Percentiles rank a stretch among this genome's conserved stretches.
phyloP scores from a whole-genome alignment of 1,284 basidiomycete genomes.

The Vanrija sp. region DNA sequence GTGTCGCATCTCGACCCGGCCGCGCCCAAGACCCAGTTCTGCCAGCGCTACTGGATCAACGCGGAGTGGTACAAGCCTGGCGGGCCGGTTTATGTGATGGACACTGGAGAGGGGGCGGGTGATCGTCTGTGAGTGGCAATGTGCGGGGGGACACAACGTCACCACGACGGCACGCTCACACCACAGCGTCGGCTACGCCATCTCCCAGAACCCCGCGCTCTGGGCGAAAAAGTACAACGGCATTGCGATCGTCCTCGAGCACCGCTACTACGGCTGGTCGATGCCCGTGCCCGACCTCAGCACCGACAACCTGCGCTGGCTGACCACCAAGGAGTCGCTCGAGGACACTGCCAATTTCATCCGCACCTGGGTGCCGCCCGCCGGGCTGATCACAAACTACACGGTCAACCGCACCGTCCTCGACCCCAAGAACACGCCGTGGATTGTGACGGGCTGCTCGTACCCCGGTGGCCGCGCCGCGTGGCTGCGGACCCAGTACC shows the following conservation, averaged over 20 bases:
- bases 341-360: conserved; percentile 89
- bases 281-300: conserved; percentile 64
- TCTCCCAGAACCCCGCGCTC: conserved; percentile 59
- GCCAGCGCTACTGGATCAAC: conserved; percentile 73
- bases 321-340: conserved; percentile 81
- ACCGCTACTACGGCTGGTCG: conserved; percentile 67
- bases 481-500: conserved; percentile 70
- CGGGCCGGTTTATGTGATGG: conserved; percentile 72
- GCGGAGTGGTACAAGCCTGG: conserved; percentile 69
- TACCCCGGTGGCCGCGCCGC: conserved; percentile 91
- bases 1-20: conserved; percentile 61
- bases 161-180: neutral
- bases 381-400: conserved; percentile 57
- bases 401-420: conserved; percentile 57
- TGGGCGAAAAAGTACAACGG: conserved; percentile 72
- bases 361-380: conserved; percentile 64
- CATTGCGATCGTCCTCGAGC: conserved; percentile 77
- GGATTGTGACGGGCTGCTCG: conserved; percentile 84
- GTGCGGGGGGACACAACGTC: neutral
- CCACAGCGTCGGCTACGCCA: conserved; percentile 20
- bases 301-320: conserved; percentile 73
- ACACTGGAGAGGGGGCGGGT: conserved; percentile 70
- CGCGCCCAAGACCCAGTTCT: conserved; percentile 45
- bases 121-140: conserved; percentile 25
- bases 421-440: conserved; percentile 57